Conservation (phyloP, 1,284 basidiomycete species). For the Pyrrhoderma lamaoense region DNA sequence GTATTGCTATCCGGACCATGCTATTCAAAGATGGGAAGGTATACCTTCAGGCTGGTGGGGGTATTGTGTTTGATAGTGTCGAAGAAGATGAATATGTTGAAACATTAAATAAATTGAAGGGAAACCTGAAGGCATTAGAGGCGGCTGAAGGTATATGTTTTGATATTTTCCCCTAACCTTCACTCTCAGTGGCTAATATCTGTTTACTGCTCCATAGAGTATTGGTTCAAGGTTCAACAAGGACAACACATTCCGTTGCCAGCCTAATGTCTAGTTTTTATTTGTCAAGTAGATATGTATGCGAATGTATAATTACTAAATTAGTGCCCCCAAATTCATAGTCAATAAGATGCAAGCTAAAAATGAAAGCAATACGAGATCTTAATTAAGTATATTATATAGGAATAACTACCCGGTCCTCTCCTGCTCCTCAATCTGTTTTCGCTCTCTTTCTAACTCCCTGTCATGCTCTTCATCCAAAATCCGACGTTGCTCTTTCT, state of each 20-base stretch:
- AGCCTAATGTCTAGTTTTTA: constrained; percentile 1
- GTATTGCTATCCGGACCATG: constrained; percentile 99
- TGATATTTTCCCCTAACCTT: not conserved
- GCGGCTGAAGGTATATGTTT: constrained; percentile 77
- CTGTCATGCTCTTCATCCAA: not conserved
- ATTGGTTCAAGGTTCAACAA: constrained; percentile 61
- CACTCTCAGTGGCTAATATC: not conserved
- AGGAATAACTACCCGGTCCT: too few species aligned
- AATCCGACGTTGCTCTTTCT: not conserved
- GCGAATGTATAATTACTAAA: constrained; percentile 7
- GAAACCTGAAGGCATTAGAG: constrained; percentile 82
- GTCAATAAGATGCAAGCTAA: not conserved
- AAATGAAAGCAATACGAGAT: too few species aligned
- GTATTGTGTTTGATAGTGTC: constrained; percentile 95
- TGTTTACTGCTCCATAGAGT: constrained; percentile 35
- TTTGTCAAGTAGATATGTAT: constrained; percentile 3
- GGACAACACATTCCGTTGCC: constrained; percentile 28
- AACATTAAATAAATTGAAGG: constrained; percentile 91
- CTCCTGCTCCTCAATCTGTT: too few species aligned
- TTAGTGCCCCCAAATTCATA: not conserved
- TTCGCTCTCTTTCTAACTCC: too few species aligned
- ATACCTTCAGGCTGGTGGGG: constrained; percentile 95
- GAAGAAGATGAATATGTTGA: constrained; percentile 97
- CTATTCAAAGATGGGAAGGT: constrained; percentile 89
- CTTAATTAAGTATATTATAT: too few species aligned